Percentiles rank a stretch among this genome's conserved stretches.
phyloP scores from a whole-genome alignment of 192 early-diverging fungal species.

The Mortierella claussenii region DNA sequence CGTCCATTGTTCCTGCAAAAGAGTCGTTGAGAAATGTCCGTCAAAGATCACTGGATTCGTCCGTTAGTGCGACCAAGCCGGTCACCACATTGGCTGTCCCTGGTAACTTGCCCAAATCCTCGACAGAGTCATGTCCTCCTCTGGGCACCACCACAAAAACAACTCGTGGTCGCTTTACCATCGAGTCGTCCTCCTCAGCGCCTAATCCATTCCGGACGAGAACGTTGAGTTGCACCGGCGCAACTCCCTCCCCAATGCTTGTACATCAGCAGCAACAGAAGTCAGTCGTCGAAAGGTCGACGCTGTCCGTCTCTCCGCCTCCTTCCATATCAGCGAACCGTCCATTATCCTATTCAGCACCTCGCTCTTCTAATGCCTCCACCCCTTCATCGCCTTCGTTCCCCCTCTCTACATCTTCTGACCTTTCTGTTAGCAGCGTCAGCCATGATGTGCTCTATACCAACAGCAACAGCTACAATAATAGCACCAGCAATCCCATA shows the following conservation, averaged over 20 bases:
- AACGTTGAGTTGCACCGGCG: constrained; percentile 31
- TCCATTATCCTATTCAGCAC: neutral
- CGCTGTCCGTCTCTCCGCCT: constrained; percentile 1
- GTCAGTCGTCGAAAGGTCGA: neutral
- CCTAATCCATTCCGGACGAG: constrained; percentile 17
- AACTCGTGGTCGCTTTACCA: constrained; percentile 40
- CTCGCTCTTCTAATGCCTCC: neutral
- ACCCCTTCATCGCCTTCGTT: constrained; percentile 20
- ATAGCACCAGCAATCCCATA: constrained; percentile 20
- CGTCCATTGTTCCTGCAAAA: constrained; percentile 19
- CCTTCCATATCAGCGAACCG: neutral
- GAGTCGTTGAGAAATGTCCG: constrained; percentile 10
- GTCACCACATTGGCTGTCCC: neutral
- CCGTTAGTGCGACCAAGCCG: neutral
- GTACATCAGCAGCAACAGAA: neutral
- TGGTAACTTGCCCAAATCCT: neutral
- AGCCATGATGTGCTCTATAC: no score
- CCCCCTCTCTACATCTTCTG: neutral
- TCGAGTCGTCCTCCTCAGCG: constrained; percentile 35
- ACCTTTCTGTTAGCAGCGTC: no score
- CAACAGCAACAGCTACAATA: neutral
- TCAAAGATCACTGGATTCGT: constrained; percentile 11
- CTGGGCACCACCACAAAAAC: constrained; percentile 12
- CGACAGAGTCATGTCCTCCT: neutral
- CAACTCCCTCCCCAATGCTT: neutral